Evolutionary conservation across 2,329 filamentous ascomycete species (phyloP).

Genomic region (Alternaria consortialis): DNA sequence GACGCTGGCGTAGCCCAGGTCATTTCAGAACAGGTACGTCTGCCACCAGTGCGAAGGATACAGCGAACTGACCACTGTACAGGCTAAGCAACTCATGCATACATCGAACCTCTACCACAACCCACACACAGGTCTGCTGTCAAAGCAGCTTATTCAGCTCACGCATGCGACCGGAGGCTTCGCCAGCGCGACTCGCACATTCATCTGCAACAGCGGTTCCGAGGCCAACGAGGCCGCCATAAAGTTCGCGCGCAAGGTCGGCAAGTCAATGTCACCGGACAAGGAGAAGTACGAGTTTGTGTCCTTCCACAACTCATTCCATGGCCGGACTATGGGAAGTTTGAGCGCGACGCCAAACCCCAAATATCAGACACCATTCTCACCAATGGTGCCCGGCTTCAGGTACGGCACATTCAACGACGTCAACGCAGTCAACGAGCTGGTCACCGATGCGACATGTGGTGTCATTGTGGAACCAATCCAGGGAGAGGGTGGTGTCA

Average conservation of each 20-base stretch:
- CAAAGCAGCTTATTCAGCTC: conserved; percentile 82
- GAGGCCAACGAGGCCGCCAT: conserved; percentile 98
- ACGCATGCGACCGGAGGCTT: conserved; percentile 83
- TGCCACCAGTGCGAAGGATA: not conserved
- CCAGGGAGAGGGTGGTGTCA: conserved; percentile 94
- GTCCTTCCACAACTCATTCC: conserved; percentile 91
- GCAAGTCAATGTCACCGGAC: conserved; percentile 75
- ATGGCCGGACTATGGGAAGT: conserved; percentile 94
- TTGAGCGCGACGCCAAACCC: conserved; percentile 97
- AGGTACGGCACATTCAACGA: conserved; percentile 88
- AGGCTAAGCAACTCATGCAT: conserved; percentile 78
- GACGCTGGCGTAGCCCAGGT: conserved; percentile 80
- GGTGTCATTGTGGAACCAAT: conserved; percentile 97
- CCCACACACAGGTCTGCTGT: conserved; percentile 90
- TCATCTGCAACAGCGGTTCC: conserved; percentile 94
- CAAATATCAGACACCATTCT: conserved; percentile 95
- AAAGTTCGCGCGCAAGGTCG: conserved; percentile 94
- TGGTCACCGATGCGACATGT: conserved; percentile 87
- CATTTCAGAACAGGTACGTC: conserved; percentile 75
- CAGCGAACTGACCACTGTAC: conserved; percentile 23
- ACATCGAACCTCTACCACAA: conserved; percentile 98
- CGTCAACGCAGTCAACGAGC: conserved; percentile 70
- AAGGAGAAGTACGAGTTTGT: conserved; percentile 83
- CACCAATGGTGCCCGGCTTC: conserved; percentile 95
- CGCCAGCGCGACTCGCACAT: conserved; percentile 80